Evolutionary conservation across 1,284 basidiomycete species (phyloP).

Genomic region (Pulveroboletus sp.): DNA sequence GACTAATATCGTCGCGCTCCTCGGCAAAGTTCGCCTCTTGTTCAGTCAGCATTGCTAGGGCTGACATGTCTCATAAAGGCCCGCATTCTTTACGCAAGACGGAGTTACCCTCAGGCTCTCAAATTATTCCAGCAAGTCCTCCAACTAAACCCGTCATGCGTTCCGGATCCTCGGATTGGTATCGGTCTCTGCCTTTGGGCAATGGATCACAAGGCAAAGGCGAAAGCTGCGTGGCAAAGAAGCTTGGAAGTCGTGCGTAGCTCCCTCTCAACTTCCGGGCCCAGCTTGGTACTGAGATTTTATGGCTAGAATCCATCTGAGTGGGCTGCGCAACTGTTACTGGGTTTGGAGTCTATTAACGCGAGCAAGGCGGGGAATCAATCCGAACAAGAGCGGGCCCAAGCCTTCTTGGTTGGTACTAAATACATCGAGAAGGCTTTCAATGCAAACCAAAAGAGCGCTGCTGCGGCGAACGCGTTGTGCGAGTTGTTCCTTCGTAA

Average conservation of each 20-base stretch:
- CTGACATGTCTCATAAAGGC: conserved; percentile 48
- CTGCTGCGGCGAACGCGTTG: conserved; percentile 75
- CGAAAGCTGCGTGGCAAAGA: conserved; percentile 85
- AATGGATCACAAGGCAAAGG: conserved; percentile 77
- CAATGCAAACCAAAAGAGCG: conserved; percentile 73
- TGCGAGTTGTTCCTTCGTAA: conserved; percentile 75
- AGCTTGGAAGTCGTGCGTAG: conserved; percentile 77
- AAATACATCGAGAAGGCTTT: conserved; percentile 72
- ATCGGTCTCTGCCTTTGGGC: conserved; percentile 92
- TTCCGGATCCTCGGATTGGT: conserved; percentile 90
- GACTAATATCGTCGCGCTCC: conserved; percentile 78
- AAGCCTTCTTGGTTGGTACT: conserved; percentile 60
- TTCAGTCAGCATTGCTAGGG: background rate
- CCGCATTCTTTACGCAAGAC: conserved; percentile 77
- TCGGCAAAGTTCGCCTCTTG: conserved; percentile 62
- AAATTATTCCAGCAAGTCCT: conserved; percentile 85
- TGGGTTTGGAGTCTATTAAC: conserved; percentile 85
- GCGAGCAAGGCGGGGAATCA: conserved; percentile 67
- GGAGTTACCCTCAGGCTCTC: conserved; percentile 77
- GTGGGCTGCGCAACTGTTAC: conserved; percentile 75
- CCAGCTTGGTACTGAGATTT: conserved; percentile 1
- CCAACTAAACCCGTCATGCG: conserved; percentile 70
- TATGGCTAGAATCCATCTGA: conserved; percentile 66
- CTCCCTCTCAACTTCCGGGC: background rate
- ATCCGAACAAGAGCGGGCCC: conserved; percentile 60